phyloP scores from a whole-genome alignment of 805 yeast genomes.

The Hemisphaericaspora nanyangensis region DNA sequence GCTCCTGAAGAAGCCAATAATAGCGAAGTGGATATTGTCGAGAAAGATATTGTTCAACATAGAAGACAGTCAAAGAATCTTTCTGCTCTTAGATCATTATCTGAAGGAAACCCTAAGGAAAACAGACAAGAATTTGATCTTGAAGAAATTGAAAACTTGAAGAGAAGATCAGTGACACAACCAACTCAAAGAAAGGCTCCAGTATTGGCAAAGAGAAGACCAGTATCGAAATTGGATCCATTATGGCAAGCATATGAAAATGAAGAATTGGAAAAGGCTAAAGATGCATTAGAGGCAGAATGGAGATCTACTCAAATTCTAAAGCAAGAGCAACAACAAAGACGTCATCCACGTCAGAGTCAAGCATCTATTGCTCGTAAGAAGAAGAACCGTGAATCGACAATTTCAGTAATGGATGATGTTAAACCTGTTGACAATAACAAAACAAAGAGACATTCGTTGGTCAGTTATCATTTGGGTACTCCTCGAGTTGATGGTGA shows the following conservation, averaged over 20 bases:
- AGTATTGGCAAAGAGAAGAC: conserved; percentile 44
- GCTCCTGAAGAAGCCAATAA: conserved; percentile 14
- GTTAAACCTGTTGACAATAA: conserved; percentile 3
- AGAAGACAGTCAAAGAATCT: conserved; percentile 30
- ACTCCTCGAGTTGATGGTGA: conserved; percentile 32
- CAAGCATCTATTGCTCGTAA: conserved; percentile 3
- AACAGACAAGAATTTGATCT: conserved; percentile 36
- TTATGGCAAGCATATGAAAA: conserved; percentile 50
- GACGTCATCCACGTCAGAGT: background rate
- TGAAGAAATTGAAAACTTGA: conserved; percentile 42
- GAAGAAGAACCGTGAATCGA: conserved; percentile 28
- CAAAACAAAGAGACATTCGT: conserved; percentile 14
- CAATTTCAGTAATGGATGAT: conserved; percentile 29
- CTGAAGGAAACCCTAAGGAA: conserved; percentile 25
- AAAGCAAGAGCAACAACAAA: conserved; percentile 1
- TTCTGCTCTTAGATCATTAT: conserved; percentile 29
- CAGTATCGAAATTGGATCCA: conserved; percentile 56
- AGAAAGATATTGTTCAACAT: conserved; percentile 30
- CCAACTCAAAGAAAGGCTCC: conserved; percentile 34
- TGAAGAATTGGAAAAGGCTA: conserved; percentile 41
- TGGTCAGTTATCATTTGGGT: conserved; percentile 25
- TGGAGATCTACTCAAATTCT: conserved; percentile 7
- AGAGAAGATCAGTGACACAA: conserved; percentile 46
- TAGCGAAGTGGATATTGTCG: conserved; percentile 23
- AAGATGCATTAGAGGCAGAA: conserved; percentile 32